Evolutionary conservation across 202 grass and related monocot species (phyloP).

Genomic region (Dendrocalamus latiflorus): DNA sequence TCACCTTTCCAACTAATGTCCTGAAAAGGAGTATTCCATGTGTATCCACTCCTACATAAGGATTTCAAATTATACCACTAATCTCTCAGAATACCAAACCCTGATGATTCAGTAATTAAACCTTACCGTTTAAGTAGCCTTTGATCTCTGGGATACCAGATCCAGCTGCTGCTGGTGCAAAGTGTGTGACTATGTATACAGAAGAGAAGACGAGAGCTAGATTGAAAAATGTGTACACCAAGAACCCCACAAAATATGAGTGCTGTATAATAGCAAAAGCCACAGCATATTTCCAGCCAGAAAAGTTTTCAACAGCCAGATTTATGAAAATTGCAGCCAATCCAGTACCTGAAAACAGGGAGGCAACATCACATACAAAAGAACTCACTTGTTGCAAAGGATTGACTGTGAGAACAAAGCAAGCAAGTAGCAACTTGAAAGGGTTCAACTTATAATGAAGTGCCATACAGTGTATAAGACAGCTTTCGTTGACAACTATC

Average conservation of each 20-base stretch:
- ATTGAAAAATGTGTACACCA: constrained; percentile 83
- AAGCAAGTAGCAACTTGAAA: not conserved
- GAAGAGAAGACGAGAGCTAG: constrained; percentile 88
- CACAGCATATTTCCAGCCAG: constrained; percentile 94
- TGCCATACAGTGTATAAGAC: not conserved
- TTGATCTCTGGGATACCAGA: constrained; percentile 99
- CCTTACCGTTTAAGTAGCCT: constrained; percentile 96
- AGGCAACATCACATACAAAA: constrained; percentile 13
- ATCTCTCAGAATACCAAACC: not conserved
- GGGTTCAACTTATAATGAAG: not conserved
- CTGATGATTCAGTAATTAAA: constrained; percentile 8
- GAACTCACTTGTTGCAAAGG: not conserved
- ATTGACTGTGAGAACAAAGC: not conserved
- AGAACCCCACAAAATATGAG: constrained; percentile 88
- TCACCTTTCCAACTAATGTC: constrained; percentile 92
- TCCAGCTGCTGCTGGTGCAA: constrained; percentile 94
- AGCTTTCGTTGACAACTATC: not conserved
- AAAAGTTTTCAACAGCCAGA: constrained; percentile 96
- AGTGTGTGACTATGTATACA: constrained; percentile 85
- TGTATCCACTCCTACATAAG: constrained; percentile 86
- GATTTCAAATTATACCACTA: constrained; percentile 29
- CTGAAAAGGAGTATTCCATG: constrained; percentile 96
- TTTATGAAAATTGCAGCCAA: constrained; percentile 98
- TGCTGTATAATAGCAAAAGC: constrained; percentile 96
- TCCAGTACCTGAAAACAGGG: constrained; percentile 73